Evolutionary conservation across 768 basidiomycete species (phyloP), one percentile per base, ranked within the genome.

Genomic region (Tulasnella calospora): DNA sequence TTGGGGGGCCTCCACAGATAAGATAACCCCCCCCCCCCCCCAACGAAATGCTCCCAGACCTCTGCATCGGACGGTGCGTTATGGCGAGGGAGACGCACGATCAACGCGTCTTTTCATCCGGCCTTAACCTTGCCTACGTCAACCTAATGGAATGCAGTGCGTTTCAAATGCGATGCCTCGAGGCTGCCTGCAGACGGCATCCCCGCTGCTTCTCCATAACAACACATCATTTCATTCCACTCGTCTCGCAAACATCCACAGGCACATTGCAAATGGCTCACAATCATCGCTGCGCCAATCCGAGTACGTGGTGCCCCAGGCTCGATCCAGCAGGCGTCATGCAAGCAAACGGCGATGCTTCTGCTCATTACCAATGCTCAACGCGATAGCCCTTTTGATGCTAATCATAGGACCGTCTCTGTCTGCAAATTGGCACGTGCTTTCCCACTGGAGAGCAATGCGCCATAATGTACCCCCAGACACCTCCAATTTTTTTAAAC

Each of bases 201-300:
- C 33, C 71, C 71, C 71, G 36, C 71, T 17, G 40, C 21, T 46
- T 76, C 27, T 76, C 51, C 67, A 55, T 76, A 67, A 67, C 61
- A 35, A 67, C 61, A 67, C 30, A 67, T 67, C 51, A 51, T 35
- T 67, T 67, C 61, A 67, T 35, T 67, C 61, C 61, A 30, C n/a
- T 67, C 61, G 13, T 67, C 61, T 6, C 8, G 23, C 51, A 51
- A 51, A 51, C 21, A 51, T 51, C 51, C 23, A 23, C n/a, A 21
- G 51, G 7, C 44, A 4, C 44, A 44, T 51, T 51, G n/a, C 51
- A 51, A 51, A 51, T 19, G 17, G 6, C 47, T n/a, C 47, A 51
- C 41, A 44, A 44, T 44, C 44, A 44, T 15, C 17, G 44, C 51
- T 23, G 23, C 23, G 23, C 51, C 51, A 51, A 23, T n/a, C 51